Evolutionary conservation across 2,329 filamentous ascomycete genomes (phyloP).

Genomic region (Aspergillus sp.): DNA sequence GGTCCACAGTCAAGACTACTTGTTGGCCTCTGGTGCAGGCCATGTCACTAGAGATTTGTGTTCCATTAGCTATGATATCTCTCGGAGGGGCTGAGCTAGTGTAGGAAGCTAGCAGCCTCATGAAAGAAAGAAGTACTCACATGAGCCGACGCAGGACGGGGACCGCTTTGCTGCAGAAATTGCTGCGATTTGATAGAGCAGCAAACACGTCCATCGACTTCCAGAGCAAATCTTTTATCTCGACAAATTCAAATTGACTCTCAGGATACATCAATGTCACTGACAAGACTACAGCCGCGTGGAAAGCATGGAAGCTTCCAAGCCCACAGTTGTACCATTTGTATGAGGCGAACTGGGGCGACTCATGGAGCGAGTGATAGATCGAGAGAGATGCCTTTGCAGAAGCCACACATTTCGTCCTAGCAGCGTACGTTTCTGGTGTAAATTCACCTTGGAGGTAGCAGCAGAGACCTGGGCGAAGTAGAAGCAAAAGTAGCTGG

Average conservation of each 20-base stretch:
- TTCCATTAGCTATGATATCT: neutral
- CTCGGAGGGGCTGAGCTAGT: too few relatives aligned
- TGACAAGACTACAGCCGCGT: conserved; percentile 39
- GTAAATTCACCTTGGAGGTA: conserved; percentile 37
- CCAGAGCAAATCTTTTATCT: conserved; percentile 31
- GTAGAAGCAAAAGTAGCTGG: conserved; percentile 41
- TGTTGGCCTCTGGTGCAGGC: conserved; percentile 24
- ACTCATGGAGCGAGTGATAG: conserved; percentile 35
- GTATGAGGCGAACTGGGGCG: conserved; percentile 37
- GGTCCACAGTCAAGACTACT: conserved; percentile 11
- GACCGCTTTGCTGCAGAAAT: conserved; percentile 41
- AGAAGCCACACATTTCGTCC: conserved; percentile 36
- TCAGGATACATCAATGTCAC: conserved; percentile 33
- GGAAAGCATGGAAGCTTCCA: conserved; percentile 46
- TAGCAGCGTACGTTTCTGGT: conserved; percentile 30
- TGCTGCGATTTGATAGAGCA: conserved; percentile 36
- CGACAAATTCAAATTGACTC: conserved; percentile 30
- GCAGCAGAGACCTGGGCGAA: conserved; percentile 38
- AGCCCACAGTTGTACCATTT: conserved; percentile 45
- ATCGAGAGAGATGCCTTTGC: conserved; percentile 38
- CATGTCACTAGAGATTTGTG: conserved; percentile 23
- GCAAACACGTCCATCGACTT: conserved; percentile 37
- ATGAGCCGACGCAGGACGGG: conserved; percentile 38
- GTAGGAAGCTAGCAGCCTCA: neutral
- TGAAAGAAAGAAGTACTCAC: conserved; percentile 22